Percentiles rank a stretch among this genome's conserved stretches.
Evolutionary conservation across 441 rosid species (phyloP).

Genomic region (Populus hybrid): DNA sequence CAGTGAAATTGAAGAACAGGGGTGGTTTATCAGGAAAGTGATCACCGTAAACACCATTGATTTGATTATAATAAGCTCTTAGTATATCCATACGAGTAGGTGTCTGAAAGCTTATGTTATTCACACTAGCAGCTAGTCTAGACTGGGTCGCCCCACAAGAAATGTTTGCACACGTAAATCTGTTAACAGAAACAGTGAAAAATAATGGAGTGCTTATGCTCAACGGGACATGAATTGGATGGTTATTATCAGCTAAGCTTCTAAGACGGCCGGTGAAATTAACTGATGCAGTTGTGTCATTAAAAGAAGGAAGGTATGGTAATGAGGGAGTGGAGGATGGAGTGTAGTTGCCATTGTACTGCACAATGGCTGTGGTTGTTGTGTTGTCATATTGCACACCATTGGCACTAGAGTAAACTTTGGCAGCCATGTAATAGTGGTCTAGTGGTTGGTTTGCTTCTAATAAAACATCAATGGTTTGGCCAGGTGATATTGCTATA

Average conservation of each 20-base stretch:
- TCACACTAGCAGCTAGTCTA: conserved; percentile 40
- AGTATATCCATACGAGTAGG: conserved; percentile 38
- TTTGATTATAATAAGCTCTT: conserved; percentile 37
- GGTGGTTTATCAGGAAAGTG: conserved; percentile 37
- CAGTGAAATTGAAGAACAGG: conserved; percentile 29
- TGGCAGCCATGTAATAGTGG: conserved; percentile 38
- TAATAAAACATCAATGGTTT: conserved; percentile 41
- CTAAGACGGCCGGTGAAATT: conserved; percentile 36
- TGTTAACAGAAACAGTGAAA: conserved; percentile 26
- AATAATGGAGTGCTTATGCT: conserved; percentile 20
- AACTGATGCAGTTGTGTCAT: conserved; percentile 36
- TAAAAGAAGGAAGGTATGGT: conserved; percentile 36
- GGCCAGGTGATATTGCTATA: conserved; percentile 38
- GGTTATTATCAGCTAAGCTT: conserved; percentile 34
- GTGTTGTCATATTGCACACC: conserved; percentile 27
- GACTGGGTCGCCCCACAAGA: conserved; percentile 23
- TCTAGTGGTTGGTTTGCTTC: conserved; percentile 30
- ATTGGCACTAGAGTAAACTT: conserved; percentile 24
- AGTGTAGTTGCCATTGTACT: conserved; percentile 30
- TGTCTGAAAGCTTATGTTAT: conserved; percentile 38
- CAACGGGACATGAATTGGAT: conserved; percentile 28
- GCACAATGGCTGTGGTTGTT: conserved; percentile 41
- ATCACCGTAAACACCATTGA: conserved; percentile 27
- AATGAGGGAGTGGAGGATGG: conserved; percentile 22
- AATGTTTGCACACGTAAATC: conserved; percentile 20